phyloP scores from a whole-genome alignment of 495 filamentous ascomycete species.

The Sordaria brevicollis region DNA sequence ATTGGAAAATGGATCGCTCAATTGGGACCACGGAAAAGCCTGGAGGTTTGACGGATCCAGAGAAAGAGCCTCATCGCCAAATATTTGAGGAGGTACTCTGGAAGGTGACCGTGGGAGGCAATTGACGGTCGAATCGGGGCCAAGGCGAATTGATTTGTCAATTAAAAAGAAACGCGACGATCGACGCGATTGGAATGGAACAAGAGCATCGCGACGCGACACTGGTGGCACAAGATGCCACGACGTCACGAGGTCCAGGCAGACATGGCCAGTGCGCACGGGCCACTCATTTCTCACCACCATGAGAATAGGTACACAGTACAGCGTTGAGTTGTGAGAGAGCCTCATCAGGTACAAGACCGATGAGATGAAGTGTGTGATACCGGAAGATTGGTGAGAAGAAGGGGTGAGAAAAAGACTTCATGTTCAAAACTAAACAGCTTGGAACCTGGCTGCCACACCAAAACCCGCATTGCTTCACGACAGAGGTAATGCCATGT shows the following conservation, averaged over 20 bases:
- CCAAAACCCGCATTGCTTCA: no score
- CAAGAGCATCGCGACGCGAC: constrained; percentile 10
- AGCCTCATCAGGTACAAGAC: no score
- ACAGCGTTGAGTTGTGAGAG: no score
- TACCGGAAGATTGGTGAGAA: no score
- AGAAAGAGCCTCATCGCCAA: neutral
- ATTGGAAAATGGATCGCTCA: neutral
- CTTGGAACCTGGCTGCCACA: no score
- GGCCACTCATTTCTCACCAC: neutral
- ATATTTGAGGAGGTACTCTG: neutral
- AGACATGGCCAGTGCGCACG: neutral
- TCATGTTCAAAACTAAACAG: no score
- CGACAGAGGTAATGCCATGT: neutral
- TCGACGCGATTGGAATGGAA: constrained; percentile 8
- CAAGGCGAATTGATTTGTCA: constrained; percentile 1
- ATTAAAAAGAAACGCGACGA: constrained; percentile 11
- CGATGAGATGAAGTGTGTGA: no score
- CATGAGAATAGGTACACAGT: neutral
- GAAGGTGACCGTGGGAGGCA: neutral
- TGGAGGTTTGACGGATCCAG: neutral
- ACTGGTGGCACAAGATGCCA: constrained; percentile 1
- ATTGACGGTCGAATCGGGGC: neutral
- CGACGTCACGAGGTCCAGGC: constrained; percentile 17
- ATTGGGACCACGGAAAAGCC: neutral
- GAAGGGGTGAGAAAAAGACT: no score